A percentile compares a stretch with the other conserved stretches of the same genome.
Evolutionary conservation across 768 basidiomycete species (phyloP).

Genomic region (Lyophyllum atratum): DNA sequence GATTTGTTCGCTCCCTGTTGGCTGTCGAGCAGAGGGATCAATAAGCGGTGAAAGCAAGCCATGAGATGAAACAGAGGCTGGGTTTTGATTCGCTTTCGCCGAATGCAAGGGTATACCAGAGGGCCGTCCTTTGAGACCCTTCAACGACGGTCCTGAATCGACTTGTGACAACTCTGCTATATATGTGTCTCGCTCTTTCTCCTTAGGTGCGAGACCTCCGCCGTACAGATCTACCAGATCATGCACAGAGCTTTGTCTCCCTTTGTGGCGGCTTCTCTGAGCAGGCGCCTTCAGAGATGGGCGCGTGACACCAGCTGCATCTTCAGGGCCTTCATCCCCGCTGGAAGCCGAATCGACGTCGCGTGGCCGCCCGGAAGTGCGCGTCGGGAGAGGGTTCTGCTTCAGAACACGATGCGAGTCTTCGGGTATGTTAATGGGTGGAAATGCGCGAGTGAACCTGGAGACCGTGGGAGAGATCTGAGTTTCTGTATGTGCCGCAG

Average conservation of each 20-base stretch:
- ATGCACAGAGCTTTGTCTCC: constrained; percentile 81
- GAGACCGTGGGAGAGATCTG: constrained; percentile 38
- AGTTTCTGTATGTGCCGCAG: constrained; percentile 17
- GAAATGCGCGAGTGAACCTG: constrained; percentile 38
- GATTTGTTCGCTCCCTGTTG: background rate
- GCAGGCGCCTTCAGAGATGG: constrained; percentile 24
- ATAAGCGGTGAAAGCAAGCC: constrained; percentile 11
- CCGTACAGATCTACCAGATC: constrained; percentile 82
- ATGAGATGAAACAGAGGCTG: constrained; percentile 1
- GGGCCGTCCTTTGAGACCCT: constrained; percentile 5
- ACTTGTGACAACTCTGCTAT: constrained; percentile 10
- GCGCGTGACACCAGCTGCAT: constrained; percentile 31
- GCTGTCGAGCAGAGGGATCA: background rate
- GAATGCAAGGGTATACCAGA: background rate
- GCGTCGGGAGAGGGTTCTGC: constrained; percentile 44
- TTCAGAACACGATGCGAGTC: constrained; percentile 33
- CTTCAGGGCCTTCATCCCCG: constrained; percentile 60
- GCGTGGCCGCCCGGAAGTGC: constrained; percentile 15
- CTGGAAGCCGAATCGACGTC: constrained; percentile 54
- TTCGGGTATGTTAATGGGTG: constrained; percentile 30
- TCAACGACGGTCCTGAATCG: background rate
- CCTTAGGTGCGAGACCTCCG: constrained; percentile 48
- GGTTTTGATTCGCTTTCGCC: constrained; percentile 1
- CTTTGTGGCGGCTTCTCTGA: constrained; percentile 40
- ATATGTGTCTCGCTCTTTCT: constrained; percentile 33